These are phyloP conservation scores for Lepiota subincarnata DNA, from an alignment of 768 basidiomycete species.

Conservation along the genomic window DNA sequence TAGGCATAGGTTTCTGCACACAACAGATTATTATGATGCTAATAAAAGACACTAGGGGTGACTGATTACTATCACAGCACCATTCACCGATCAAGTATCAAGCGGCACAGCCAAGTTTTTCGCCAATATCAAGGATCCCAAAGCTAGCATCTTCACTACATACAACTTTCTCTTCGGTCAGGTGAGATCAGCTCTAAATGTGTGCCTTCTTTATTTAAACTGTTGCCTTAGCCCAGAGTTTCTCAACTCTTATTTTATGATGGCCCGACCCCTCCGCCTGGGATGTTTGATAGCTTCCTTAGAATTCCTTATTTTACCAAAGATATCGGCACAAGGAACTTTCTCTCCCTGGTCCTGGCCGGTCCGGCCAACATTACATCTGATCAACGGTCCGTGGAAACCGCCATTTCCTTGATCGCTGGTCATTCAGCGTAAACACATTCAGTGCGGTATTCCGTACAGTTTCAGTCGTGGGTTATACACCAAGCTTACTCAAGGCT, in stretches of 20 bases:
- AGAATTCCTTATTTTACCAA: conserved; percentile 33
- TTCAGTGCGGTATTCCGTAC: conserved; percentile 35
- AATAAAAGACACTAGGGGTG: conserved; percentile 38
- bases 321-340: conserved; percentile 38
- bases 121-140: conserved; percentile 43
- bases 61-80: conserved; percentile 29
- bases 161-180: conserved; percentile 33
- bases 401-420: background rate
- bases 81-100: conserved; percentile 21
- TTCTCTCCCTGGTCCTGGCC: conserved; percentile 35
- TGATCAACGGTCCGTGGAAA: conserved; percentile 17
- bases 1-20: conserved; percentile 21
- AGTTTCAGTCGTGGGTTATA: conserved; percentile 34
- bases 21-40: background rate
- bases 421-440: background rate
- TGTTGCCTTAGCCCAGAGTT: conserved; percentile 11
- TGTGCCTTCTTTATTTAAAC: background rate
- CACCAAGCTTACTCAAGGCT: conserved; percentile 32
- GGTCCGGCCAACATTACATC: conserved; percentile 32
- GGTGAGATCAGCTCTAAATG: conserved; percentile 23
- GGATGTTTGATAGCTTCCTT: conserved; percentile 50
- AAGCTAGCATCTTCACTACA: conserved; percentile 45
- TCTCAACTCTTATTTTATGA: conserved; percentile 55
- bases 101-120: conserved; percentile 39
- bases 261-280: conserved; percentile 41